A percentile compares a stretch with the other conserved stretches of the same genome.
Conservation (phyloP, 306 rosid genomes). For the Rosa persica region DNA sequence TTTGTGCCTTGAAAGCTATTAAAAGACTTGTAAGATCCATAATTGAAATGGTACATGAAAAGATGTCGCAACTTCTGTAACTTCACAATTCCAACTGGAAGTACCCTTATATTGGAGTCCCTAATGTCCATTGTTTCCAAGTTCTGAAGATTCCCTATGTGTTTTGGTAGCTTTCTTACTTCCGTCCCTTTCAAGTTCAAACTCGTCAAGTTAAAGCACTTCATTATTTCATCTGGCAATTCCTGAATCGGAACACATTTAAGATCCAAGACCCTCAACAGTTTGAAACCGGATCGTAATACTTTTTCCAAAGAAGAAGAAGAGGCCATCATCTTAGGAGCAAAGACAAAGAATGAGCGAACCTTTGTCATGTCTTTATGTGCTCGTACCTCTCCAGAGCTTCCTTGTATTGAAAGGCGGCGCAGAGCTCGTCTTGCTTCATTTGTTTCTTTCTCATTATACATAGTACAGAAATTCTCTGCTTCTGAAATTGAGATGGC, state of each 20-base stretch:
- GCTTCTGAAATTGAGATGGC: constrained; percentile 17
- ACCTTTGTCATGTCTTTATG: constrained; percentile 1
- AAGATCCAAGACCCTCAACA: constrained; percentile 18
- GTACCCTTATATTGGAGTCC: constrained; percentile 7
- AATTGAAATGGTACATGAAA: not conserved
- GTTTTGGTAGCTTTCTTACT: constrained; percentile 18
- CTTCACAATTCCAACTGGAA: constrained; percentile 5
- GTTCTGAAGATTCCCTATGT: constrained; percentile 20
- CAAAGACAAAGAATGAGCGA: constrained; percentile 13
- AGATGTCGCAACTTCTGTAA: not conserved
- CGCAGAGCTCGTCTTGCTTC: not conserved
- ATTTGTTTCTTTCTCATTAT: not conserved
- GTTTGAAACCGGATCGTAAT: constrained; percentile 9
- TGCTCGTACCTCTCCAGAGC: not conserved
- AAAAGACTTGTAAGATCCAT: not conserved
- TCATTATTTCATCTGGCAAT: constrained; percentile 15
- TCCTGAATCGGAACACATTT: not conserved
- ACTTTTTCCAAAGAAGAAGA: not conserved
- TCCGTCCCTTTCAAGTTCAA: constrained; percentile 20
- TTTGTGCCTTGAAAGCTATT: not conserved
- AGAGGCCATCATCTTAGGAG: not conserved
- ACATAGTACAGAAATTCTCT: constrained; percentile 3
- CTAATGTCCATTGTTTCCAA: constrained; percentile 23
- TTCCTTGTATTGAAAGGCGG: constrained; percentile 11
- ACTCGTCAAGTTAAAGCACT: constrained; percentile 22